phyloP scores from a whole-genome alignment of 2,329 filamentous ascomycete genomes.

The Penicillium verrucosum region DNA sequence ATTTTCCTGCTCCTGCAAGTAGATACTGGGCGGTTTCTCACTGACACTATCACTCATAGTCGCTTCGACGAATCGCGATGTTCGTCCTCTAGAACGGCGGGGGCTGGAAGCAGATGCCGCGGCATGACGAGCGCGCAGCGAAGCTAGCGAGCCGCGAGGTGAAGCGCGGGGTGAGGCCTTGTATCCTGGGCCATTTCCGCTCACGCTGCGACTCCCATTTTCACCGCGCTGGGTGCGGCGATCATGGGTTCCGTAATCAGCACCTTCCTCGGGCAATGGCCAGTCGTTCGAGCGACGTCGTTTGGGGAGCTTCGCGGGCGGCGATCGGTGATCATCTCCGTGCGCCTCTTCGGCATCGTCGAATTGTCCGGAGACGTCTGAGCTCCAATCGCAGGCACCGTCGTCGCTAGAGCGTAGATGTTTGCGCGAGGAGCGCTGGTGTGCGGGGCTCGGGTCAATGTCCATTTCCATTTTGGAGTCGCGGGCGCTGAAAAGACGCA shows the following conservation, averaged over 20 bases:
- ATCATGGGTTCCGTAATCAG: conserved; percentile 17
- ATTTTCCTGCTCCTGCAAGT: conserved; percentile 48
- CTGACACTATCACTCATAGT: conserved; percentile 82
- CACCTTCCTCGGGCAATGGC: conserved; percentile 35
- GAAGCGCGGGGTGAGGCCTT: conserved; percentile 20
- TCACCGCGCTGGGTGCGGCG: conserved; percentile 13
- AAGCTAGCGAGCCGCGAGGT: conserved; percentile 17
- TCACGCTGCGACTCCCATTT: not conserved
- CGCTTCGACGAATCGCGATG: conserved; percentile 70
- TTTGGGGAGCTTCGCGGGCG: conserved; percentile 38
- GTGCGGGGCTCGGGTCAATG: conserved; percentile 15
- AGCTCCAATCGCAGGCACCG: conserved; percentile 25
- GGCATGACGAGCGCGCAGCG: conserved; percentile 18
- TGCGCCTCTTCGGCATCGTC: conserved; percentile 36
- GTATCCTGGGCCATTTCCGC: not conserved
- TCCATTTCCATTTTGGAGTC: conserved; percentile 12
- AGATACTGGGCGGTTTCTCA: conserved; percentile 65
- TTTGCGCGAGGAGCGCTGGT: conserved; percentile 29
- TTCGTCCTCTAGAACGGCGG: conserved; percentile 47
- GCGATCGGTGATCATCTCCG: conserved; percentile 20
- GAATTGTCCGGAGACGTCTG: conserved; percentile 34
- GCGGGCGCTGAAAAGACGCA: conserved; percentile 10
- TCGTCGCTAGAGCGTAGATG: conserved; percentile 26
- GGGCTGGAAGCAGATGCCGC: conserved; percentile 17
- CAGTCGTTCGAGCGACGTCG: conserved; percentile 46